phyloP scores from a whole-genome alignment of 139 green algal species.

The Tetradesmus lagerheimii region DNA sequence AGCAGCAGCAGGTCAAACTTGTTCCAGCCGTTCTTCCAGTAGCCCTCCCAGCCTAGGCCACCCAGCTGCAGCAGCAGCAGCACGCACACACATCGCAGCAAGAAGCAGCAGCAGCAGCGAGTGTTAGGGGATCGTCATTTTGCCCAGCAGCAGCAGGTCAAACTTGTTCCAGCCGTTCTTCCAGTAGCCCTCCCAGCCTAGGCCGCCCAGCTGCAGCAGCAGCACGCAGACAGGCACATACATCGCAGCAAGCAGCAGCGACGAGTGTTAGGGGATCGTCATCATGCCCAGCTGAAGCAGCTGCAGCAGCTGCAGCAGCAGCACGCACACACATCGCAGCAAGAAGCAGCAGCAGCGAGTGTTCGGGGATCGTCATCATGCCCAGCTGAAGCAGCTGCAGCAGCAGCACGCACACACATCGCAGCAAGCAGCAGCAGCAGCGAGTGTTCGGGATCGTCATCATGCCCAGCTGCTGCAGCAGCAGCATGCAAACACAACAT shows the following conservation, averaged over 20 bases:
- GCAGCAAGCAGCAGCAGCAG: neutral
- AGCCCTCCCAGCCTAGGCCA: conserved; percentile 48
- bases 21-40: conserved; percentile 78
- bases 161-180: conserved; percentile 81
- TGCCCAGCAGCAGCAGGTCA: neutral
- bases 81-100: conserved; percentile 15
- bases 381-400: no score
- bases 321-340: neutral
- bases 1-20: conserved; percentile 82
- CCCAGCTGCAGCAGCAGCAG: conserved; percentile 44
- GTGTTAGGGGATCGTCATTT: no score
- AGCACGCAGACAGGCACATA: conserved; percentile 6
- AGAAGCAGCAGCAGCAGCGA: neutral
- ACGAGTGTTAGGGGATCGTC: no score
- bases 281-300: no score
- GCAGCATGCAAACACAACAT: no score
- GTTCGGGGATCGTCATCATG: no score
- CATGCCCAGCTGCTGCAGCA: no score
- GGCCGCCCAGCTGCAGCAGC: conserved; percentile 47
- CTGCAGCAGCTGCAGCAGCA: no score
- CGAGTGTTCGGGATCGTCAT: no score
- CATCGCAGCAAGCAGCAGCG: neutral
- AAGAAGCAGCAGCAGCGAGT: no score
- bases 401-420: neutral
- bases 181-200: conserved; percentile 53